These are phyloP conservation scores for Nakazawaea pomicola DNA, from an alignment of 805 yeast genomes.

Conservation along the genomic window DNA sequence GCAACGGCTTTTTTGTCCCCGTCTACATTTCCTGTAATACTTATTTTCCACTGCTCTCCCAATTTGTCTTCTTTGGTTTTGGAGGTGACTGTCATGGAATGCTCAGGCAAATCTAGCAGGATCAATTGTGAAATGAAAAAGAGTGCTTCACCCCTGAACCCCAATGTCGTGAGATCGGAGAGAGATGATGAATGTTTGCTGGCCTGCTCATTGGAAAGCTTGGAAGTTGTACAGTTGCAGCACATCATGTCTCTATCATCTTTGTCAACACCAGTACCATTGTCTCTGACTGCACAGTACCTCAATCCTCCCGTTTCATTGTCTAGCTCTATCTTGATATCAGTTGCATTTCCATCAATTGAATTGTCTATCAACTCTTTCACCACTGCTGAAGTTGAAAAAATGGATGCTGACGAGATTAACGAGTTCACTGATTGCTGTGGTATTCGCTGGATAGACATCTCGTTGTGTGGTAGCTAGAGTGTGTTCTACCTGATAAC, in stretches of 20 bases:
- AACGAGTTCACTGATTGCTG: slow-evolving; percentile 19
- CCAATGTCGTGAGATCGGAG: slow-evolving; percentile 26
- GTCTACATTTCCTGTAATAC: slow-evolving; percentile 21
- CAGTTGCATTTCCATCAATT: slow-evolving; percentile 30
- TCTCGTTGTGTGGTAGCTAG: background rate
- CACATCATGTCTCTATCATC: slow-evolving; percentile 31
- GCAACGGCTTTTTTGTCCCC: slow-evolving; percentile 20
- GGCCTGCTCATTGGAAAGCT: slow-evolving; percentile 21
- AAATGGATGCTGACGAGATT: slow-evolving; percentile 26
- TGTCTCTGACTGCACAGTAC: slow-evolving; percentile 29
- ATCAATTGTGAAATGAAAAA: slow-evolving; percentile 28
- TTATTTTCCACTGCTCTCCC: slow-evolving; percentile 33
- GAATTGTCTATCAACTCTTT: slow-evolving; percentile 38
- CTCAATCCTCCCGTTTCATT: slow-evolving; percentile 30
- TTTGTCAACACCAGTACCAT: slow-evolving; percentile 33
- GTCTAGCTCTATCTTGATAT: slow-evolving; percentile 33
- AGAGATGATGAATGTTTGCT: background rate
- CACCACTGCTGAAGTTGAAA: slow-evolving; percentile 30
- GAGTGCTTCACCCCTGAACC: slow-evolving; percentile 49
- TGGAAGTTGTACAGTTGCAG: slow-evolving; percentile 37
- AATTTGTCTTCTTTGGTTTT: slow-evolving; percentile 24
- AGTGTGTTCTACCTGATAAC: background rate
- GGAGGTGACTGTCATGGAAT: slow-evolving; percentile 26
- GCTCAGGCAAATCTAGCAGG: slow-evolving; percentile 16
- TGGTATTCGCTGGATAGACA: slow-evolving; percentile 19